Conservation (phyloP, 2,329 filamentous ascomycete species). For the Chalaropsis thielavioides region DNA sequence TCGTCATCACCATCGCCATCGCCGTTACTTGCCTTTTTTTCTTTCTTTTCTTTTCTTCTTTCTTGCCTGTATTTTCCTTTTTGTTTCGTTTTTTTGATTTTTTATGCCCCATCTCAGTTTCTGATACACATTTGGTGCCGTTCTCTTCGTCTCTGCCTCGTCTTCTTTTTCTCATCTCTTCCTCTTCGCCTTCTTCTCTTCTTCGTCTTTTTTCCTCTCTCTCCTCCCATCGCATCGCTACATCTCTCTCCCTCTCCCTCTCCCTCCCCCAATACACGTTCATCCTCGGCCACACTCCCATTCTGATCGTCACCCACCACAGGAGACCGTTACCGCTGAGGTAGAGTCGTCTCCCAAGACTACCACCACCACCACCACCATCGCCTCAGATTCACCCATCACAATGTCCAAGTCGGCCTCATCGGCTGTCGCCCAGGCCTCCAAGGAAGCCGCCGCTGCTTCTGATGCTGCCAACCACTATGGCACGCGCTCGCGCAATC, state of each 20-base stretch:
- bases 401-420: conserved; percentile 36
- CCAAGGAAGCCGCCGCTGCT: conserved; percentile 35
- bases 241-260: neutral
- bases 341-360: neutral
- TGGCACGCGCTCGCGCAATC: conserved; percentile 86
- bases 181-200: conserved; percentile 15
- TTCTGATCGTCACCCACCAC: neutral
- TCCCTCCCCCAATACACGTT: neutral
- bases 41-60: conserved; percentile 22
- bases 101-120: too few species aligned
- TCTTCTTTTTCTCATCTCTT: conserved; percentile 11
- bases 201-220: neutral
- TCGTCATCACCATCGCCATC: neutral
- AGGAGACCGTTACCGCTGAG: neutral
- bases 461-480: conserved; percentile 53
- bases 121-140: too few species aligned
- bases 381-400: conserved; percentile 19
- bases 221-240: conserved; percentile 3
- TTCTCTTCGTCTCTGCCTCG: conserved; percentile 18
- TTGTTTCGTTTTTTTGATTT: conserved; percentile 23
- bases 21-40: conserved; percentile 9
- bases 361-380: neutral
- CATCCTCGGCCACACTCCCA: neutral
- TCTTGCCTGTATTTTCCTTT: conserved; percentile 23
- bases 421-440: conserved; percentile 29